Evolutionary conservation across 768 basidiomycete genomes (phyloP), one percentile per base, ranked within the genome.

Genomic region (Inosperma sp.): DNA sequence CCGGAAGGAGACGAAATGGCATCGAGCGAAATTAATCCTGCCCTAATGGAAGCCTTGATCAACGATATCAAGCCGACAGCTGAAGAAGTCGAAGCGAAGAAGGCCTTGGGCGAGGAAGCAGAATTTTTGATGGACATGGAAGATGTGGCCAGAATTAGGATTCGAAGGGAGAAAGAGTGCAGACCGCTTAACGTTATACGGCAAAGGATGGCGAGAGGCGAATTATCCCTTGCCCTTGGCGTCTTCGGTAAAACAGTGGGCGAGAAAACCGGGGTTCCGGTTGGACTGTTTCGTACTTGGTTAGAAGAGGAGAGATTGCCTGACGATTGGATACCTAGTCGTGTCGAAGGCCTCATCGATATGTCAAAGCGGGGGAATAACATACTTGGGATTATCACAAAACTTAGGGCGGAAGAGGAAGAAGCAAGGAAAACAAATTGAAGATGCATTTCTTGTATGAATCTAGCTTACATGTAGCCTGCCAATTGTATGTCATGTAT

Each of bases 201-300:
- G 53, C 72, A 75, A 2, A 81, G 83, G 65, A 76, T 85, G 48
- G 84, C 83, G 2, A 73, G 82, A 3, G 84, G 82, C 14, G 84
- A 86, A 65, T 81, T 85, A 72, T 80, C 77, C 0, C 77, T 85
- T 44, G 77, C 83, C 7, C 67, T 84, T 12, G 81, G 80, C 1
- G 70, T 85, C 5, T 80, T 78, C 71, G 73, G 73, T 54, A 61
- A 57, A 31, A 66, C 62, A n/a, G 66, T 66, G 7, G 67, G 65
- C 4, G 59, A 48, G 2, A 72, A 69, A 27, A 60, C 68, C 1
- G 80, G 80, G 0, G 59, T 78, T 5, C 74, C 75, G 0, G 59
- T 75, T 29, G 71, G 76, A 27, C 72, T 74, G 63, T 58, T 83
- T 21, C 62, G 69, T 14, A 59, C 62, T 4, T 85, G 82, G 82